Percentiles rank a stretch among this genome's conserved stretches.
Evolutionary conservation across 1,139 yeast species (phyloP).

Genomic region (Saccharomycopsis hybrid): DNA sequence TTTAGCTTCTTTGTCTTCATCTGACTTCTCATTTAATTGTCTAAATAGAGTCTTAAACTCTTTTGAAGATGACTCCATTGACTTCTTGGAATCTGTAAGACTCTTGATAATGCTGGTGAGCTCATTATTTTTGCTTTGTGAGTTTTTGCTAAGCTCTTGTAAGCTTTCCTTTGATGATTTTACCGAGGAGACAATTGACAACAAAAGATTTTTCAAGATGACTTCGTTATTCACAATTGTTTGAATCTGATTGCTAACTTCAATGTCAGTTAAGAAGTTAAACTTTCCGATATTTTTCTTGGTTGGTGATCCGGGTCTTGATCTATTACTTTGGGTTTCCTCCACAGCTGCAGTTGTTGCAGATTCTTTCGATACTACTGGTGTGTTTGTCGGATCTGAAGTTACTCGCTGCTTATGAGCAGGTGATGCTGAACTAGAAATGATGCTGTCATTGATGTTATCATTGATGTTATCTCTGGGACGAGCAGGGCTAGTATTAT

Average conservation of each 20-base stretch:
- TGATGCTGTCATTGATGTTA: background rate
- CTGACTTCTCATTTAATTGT: background rate
- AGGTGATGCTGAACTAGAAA: background rate
- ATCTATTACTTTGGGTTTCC: background rate
- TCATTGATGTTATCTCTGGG: background rate
- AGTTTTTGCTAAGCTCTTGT: conserved; percentile 5
- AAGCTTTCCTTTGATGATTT: conserved; percentile 8
- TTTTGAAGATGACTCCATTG: background rate
- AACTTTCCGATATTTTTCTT: conserved; percentile 12
- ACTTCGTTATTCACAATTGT: conserved; percentile 17
- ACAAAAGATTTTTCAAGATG: conserved; percentile 15
- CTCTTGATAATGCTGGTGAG: conserved; percentile 4
- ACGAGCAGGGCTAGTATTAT: background rate
- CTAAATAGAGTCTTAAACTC: background rate
- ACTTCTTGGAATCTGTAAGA: background rate
- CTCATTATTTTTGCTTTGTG: conserved; percentile 11
- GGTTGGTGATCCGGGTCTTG: background rate
- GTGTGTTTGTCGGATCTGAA: too few relatives aligned
- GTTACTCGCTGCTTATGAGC: too few relatives aligned
- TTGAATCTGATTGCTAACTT: conserved; percentile 13
- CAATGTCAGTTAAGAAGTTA: conserved; percentile 16
- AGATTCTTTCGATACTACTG: too few relatives aligned
- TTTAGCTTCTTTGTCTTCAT: background rate
- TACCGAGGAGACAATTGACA: conserved; percentile 9
- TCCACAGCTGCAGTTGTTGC: background rate